Conservation (phyloP, 164 flowering plant species). For the Cinnamomum micranthum region DNA sequence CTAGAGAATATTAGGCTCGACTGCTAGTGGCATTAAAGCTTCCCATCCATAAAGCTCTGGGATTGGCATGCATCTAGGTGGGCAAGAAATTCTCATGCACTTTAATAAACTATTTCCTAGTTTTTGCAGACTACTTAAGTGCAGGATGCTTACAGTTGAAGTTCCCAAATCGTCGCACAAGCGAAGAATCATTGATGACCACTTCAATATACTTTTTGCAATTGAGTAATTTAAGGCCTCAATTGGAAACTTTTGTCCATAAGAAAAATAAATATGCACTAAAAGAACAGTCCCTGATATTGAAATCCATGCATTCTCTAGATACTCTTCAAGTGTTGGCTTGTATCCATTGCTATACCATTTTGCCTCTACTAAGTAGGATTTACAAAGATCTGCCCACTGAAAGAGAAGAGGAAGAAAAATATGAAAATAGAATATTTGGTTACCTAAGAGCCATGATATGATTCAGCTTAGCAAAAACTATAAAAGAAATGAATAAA, state of each 20-base stretch:
- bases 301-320: constrained; percentile 1
- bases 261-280: background rate
- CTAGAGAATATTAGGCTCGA: too few relatives aligned
- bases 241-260: background rate
- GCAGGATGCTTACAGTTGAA: background rate
- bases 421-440: too few relatives aligned
- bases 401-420: background rate
- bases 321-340: background rate
- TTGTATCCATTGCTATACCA: background rate
- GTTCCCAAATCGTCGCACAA: background rate
- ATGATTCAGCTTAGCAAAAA: background rate
- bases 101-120: too few relatives aligned
- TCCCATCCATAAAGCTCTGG: too few relatives aligned
- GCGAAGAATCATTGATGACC: background rate
- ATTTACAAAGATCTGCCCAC: background rate
- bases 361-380: background rate
- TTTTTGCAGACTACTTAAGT: background rate
- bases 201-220: background rate
- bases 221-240: background rate
- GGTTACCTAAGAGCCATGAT: background rate
- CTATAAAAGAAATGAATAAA: background rate
- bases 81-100: too few relatives aligned
- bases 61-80: too few relatives aligned
- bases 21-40: too few relatives aligned
- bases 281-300: constrained; percentile 7